A percentile compares a stretch with the other conserved stretches of the same genome.
Evolutionary conservation across 331 rosid genomes (phyloP).

Genomic region (Prunus yedoensis): DNA sequence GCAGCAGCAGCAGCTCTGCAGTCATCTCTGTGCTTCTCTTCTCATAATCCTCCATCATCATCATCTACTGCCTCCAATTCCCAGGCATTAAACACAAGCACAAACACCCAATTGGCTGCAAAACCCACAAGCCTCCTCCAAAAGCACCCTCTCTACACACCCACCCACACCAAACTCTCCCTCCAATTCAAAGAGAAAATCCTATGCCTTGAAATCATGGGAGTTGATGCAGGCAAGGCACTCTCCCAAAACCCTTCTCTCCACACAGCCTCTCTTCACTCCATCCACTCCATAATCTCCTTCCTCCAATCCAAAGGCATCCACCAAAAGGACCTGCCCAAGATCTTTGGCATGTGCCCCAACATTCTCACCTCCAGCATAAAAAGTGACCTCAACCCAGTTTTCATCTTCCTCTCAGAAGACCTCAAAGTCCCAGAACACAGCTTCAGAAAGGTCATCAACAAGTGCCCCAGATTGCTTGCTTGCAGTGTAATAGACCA

Average conservation of each 20-base stretch:
- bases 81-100: constrained; percentile 19
- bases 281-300: constrained; percentile 58
- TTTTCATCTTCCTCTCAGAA: constrained; percentile 57
- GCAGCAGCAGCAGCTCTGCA: constrained; percentile 46
- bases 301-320: constrained; percentile 77
- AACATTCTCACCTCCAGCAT: constrained; percentile 64
- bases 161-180: constrained; percentile 55
- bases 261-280: constrained; percentile 48
- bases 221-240: constrained; percentile 83
- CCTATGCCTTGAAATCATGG: constrained; percentile 87
- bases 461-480: constrained; percentile 85
- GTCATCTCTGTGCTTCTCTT: constrained; percentile 52
- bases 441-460: constrained; percentile 54
- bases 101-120: constrained; percentile 28
- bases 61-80: constrained; percentile 29
- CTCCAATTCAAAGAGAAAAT: constrained; percentile 83
- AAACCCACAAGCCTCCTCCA: constrained; percentile 66
- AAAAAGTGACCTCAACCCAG: constrained; percentile 64
- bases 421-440: constrained; percentile 67
- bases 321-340: constrained; percentile 59
- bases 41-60: constrained; percentile 40
- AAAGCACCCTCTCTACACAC: constrained; percentile 65
- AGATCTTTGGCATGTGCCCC: constrained; percentile 90
- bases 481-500: constrained; percentile 70
- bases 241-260: constrained; percentile 73